phyloP scores from a whole-genome alignment of 257 asterid genomes.

The Solanum chaucha region DNA sequence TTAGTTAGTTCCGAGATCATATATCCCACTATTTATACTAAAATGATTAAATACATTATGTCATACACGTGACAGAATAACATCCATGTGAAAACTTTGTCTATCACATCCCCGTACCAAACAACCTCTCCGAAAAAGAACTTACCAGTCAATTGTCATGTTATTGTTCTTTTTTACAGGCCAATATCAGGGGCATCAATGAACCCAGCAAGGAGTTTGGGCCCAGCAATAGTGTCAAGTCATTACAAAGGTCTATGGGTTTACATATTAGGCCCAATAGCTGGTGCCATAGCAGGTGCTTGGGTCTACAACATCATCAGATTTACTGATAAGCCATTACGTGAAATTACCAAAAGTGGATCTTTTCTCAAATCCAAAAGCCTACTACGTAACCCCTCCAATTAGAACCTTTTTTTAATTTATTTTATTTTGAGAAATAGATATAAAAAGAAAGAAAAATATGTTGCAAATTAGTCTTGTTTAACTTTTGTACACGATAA shows the following conservation, averaged over 20 bases:
- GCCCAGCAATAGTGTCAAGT: conserved; percentile 29
- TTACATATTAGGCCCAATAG: conserved; percentile 26
- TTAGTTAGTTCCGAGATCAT: not conserved
- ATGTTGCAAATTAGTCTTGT: not conserved
- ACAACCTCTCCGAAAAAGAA: too few relatives aligned
- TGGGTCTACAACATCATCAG: conserved; percentile 22
- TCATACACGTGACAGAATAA: too few relatives aligned
- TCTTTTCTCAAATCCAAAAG: not conserved
- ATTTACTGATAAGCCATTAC: conserved; percentile 7
- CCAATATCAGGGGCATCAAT: conserved; percentile 36
- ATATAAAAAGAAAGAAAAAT: not conserved
- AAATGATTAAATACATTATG: too few relatives aligned
- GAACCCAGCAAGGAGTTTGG: conserved; percentile 47
- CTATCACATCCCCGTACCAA: too few relatives aligned
- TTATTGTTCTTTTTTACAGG: not conserved
- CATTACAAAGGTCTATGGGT: conserved; percentile 23
- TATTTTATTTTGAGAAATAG: not conserved
- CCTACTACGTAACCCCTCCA: not conserved
- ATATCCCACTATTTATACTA: too few relatives aligned
- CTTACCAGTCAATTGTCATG: too few relatives aligned
- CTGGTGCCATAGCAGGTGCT: conserved; percentile 27
- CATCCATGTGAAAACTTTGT: too few relatives aligned
- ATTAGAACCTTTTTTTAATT: not conserved
- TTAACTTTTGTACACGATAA: not conserved
- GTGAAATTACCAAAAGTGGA: conserved; percentile 5